Base-by-base conservation (phyloP, 768 basidiomycete genomes). In the Boletus rubroflammeus region DNA sequence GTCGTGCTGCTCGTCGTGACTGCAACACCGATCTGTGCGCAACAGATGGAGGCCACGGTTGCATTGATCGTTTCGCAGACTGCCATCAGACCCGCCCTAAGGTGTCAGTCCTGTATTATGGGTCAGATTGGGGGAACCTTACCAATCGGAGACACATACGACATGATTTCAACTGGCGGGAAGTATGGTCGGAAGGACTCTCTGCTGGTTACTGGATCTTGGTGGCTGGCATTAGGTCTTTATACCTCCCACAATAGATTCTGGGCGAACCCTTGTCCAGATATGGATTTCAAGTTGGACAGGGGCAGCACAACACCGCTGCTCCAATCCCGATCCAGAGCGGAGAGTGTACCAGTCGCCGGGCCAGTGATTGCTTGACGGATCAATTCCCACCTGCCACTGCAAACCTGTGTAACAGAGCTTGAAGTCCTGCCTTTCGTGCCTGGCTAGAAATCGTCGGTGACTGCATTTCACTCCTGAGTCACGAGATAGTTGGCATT, bases 21-120 rank as follows among this genome's bases (percentile, higher is more conserved):
- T 25, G 55, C 11, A 19, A 35, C 3, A 29, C 32, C 26, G 15
- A 45, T 6, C 21, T 41, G 47, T 6, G 31, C 17, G 14, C 56
- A 57, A 29, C 54, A 57, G 15, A 56, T 56, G 23, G 31, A 14
- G 6, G 48, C 39, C 17, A 57, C 56, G 2, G 54, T 56, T 25
- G 41, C 32, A 29, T 57, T 57, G 43, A 26, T 44, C 8, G 54
- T 29, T 36, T 49, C 32, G 38, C 56, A 57, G 5, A 25, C 43
- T 50, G 6, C 2, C 5, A 17, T 7, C 17, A 10, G 26, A 23
- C 3, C 17, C 25, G 23, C 7, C 11, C 25, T n/a, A 4, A 23
- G 23, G 23, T 26, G 13, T 48, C 17, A 26, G 19, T 21, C 42
- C 19, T 36, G 38, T 23, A 11, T 31, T 11, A 29, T 26, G 21